Percentiles rank a stretch among this genome's conserved stretches.
These are phyloP conservation scores for Pseudomonodictys pantanalensis DNA, from an alignment of 495 filamentous ascomycete genomes.

Conservation along the genomic window DNA sequence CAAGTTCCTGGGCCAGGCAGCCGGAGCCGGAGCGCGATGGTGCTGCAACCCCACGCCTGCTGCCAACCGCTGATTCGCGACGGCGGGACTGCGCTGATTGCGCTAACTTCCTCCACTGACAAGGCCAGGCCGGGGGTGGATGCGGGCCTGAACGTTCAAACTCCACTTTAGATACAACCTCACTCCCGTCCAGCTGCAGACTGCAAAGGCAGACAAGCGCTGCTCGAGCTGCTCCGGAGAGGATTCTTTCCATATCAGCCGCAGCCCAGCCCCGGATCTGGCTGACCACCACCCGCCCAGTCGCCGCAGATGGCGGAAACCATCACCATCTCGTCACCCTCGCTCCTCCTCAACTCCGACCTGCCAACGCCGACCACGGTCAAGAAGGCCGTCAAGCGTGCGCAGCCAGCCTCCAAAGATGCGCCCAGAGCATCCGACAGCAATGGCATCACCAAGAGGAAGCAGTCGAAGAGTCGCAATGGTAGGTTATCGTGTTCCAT, in stretches of 20 bases:
- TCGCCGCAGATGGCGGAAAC: conserved; percentile 48
- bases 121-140: not conserved
- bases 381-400: conserved; percentile 41
- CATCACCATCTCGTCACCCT: conserved; percentile 63
- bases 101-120: not conserved
- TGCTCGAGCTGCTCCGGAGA: no score
- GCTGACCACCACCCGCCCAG: not conserved
- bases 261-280: not conserved
- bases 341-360: conserved; percentile 51
- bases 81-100: not conserved
- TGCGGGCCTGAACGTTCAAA: conserved; percentile 3
- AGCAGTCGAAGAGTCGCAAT: conserved; percentile 82
- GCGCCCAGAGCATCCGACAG: conserved; percentile 15
- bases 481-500: conserved; percentile 49
- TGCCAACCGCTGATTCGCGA: not conserved
- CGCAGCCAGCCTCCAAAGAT: conserved; percentile 34
- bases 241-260: not conserved
- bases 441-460: conserved; percentile 54
- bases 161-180: conserved; percentile 31
- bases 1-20: no score
- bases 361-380: not conserved
- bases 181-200: not conserved
- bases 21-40: not conserved
- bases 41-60: conserved; percentile 9
- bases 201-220: not conserved